Evolutionary conservation across 768 basidiomycete species (phyloP).

Genomic region (Steccherinum ochraceum): DNA sequence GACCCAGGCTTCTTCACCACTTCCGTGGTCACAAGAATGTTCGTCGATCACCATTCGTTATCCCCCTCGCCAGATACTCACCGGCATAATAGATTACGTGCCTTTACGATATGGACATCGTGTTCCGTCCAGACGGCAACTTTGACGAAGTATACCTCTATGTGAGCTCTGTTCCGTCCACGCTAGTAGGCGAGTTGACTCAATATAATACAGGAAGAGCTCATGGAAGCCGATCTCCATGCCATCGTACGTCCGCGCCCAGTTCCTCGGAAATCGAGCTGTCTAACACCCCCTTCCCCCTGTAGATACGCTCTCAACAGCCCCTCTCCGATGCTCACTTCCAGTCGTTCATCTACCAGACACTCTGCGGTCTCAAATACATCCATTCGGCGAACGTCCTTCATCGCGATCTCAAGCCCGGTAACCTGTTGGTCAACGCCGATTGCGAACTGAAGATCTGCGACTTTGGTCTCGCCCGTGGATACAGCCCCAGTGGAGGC

Average conservation of each 20-base stretch:
- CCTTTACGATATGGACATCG: conserved; percentile 97
- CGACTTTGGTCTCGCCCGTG: conserved; percentile 95
- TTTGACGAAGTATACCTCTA: conserved; percentile 97
- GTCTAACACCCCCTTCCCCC: background rate
- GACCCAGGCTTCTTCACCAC: conserved; percentile 79
- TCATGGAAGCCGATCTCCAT: conserved; percentile 99
- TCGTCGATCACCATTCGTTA: conserved; percentile 20
- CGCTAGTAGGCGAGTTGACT: conserved; percentile 2
- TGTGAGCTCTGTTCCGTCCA: conserved; percentile 36
- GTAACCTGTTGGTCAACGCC: conserved; percentile 93
- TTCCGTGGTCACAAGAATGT: conserved; percentile 99
- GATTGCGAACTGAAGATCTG: conserved; percentile 99
- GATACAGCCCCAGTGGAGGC: conserved; percentile 82
- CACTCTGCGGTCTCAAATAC: conserved; percentile 95
- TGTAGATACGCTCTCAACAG: conserved; percentile 78
- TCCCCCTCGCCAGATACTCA: conserved; percentile 14
- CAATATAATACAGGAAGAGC: conserved; percentile 67
- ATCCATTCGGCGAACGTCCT: conserved; percentile 98
- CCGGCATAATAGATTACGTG: conserved; percentile 70
- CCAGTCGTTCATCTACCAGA: conserved; percentile 97
- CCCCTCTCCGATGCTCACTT: conserved; percentile 88
- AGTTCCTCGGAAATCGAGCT: background rate
- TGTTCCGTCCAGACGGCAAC: conserved; percentile 84
- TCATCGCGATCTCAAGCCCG: conserved; percentile 93
- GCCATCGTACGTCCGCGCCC: conserved; percentile 69